Evolutionary conservation across 169 alveolate genomes (phyloP).

Genomic region (Perkinsus olseni): DNA sequence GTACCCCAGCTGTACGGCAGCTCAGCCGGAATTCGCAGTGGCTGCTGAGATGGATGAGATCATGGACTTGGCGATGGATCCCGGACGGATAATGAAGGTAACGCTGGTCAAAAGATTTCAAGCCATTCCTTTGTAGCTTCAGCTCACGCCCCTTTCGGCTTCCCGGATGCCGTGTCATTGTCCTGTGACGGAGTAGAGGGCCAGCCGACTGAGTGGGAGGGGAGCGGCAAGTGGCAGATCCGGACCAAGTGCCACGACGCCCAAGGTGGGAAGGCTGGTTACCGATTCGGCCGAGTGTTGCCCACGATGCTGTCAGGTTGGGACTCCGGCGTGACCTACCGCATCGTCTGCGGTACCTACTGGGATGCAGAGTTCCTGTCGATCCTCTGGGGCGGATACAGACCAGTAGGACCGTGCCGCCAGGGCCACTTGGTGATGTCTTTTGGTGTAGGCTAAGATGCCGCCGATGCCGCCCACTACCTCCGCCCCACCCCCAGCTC

Average conservation of each 20-base stretch:
- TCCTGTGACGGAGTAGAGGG: neutral
- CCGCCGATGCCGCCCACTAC: neutral
- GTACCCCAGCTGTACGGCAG: neutral
- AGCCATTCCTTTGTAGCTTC: neutral
- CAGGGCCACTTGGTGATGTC: neutral
- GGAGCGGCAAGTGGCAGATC: neutral
- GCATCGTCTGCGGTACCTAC: neutral
- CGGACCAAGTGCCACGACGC: neutral
- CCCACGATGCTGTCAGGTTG: neutral
- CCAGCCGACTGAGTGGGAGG: neutral
- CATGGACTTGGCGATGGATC: neutral
- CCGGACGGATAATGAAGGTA: neutral
- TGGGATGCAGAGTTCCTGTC: neutral
- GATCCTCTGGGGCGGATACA: too few relatives aligned
- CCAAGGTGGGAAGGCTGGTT: neutral
- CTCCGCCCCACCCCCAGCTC: too few relatives aligned
- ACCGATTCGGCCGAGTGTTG: neutral
- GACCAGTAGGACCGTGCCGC: too few relatives aligned
- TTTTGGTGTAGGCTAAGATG: neutral
- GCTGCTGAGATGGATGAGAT: neutral
- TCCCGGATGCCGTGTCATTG: neutral
- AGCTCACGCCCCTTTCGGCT: neutral
- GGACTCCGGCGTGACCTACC: neutral
- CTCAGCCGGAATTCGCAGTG: neutral
- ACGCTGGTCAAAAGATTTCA: neutral